Conservation (phyloP, 2,329 filamentous ascomycete genomes). For the Tolypocladium album region DNA sequence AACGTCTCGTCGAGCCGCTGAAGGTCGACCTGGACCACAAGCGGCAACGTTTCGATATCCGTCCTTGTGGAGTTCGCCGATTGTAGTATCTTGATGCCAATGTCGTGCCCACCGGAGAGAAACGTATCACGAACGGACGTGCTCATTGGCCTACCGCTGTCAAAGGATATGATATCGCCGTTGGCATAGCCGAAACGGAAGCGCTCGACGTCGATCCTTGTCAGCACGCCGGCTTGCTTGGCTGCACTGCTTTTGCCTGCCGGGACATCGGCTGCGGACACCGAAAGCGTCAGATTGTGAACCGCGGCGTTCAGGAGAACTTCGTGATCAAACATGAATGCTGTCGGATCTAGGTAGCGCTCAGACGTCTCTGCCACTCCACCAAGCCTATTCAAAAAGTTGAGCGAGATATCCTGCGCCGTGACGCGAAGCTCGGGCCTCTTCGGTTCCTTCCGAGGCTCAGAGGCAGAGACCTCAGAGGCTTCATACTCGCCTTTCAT, state of each 20-base stretch:
- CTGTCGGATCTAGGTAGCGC: slow-evolving; percentile 28
- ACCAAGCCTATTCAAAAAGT: slow-evolving; percentile 43
- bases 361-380: slow-evolving; percentile 41
- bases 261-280: slow-evolving; percentile 10
- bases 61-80: slow-evolving; percentile 35
- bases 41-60: slow-evolving; percentile 64
- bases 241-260: slow-evolving; percentile 5
- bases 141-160: slow-evolving; percentile 44
- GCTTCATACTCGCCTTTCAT: slow-evolving; percentile 18
- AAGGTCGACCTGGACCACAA: slow-evolving; percentile 68
- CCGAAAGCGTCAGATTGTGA: slow-evolving; percentile 27
- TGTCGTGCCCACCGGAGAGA: slow-evolving; percentile 44
- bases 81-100: slow-evolving; percentile 42
- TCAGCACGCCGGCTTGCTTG: slow-evolving; percentile 18
- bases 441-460: slow-evolving; percentile 6
- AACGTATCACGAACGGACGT: slow-evolving; percentile 50
- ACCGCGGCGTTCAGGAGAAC: slow-evolving; percentile 41
- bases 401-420: slow-evolving; percentile 38
- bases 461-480: slow-evolving; percentile 1
- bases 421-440: slow-evolving; percentile 31
- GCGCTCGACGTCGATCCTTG: slow-evolving; percentile 39
- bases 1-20: slow-evolving; percentile 77
- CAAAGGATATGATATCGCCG: slow-evolving; percentile 54
- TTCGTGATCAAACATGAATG: slow-evolving; percentile 32
- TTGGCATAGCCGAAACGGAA: slow-evolving; percentile 53